Percentiles rank a stretch among this genome's conserved stretches.
Conservation (phyloP, 2,329 filamentous ascomycete species). For the Sordariomycetes sp. region DNA sequence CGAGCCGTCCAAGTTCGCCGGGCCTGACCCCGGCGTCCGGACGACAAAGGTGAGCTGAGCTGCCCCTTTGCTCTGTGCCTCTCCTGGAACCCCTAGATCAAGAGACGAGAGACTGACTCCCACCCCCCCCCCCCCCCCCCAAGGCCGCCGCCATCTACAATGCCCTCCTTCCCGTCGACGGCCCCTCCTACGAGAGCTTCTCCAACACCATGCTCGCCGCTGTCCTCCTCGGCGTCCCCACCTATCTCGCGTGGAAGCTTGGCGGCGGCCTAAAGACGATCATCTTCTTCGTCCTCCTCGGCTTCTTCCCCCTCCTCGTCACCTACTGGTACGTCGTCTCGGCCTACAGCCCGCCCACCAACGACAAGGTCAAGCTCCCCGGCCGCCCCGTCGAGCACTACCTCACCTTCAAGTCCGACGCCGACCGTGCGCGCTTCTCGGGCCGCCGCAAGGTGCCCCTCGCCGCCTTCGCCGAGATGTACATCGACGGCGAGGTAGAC, state of each 20-base stretch:
- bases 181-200: slow-evolving; percentile 72
- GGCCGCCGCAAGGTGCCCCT: slow-evolving; percentile 74
- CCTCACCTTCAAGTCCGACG: slow-evolving; percentile 63
- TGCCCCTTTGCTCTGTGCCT: slow-evolving; percentile 11
- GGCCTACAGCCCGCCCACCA: slow-evolving; percentile 72
- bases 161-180: slow-evolving; percentile 84
- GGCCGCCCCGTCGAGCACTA: slow-evolving; percentile 86
- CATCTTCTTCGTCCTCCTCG: slow-evolving; percentile 72
- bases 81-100: neutral
- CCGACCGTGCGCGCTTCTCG: slow-evolving; percentile 51
- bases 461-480: slow-evolving; percentile 95
- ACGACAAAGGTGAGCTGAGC: slow-evolving; percentile 29
- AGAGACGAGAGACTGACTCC: too few relatives aligned
- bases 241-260: slow-evolving; percentile 71
- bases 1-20: slow-evolving; percentile 46
- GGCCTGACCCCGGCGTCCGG: slow-evolving; percentile 44
- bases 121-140: slow-evolving; percentile 10
- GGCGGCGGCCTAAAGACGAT: slow-evolving; percentile 78
- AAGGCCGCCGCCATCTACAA: slow-evolving; percentile 87
- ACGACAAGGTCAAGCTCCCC: slow-evolving; percentile 79
- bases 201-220: slow-evolving; percentile 66
- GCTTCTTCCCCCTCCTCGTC: slow-evolving; percentile 70
- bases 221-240: slow-evolving; percentile 57
- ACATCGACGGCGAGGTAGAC: slow-evolving; percentile 88
- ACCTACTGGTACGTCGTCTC: slow-evolving; percentile 76